phyloP scores from a whole-genome alignment of 1,284 basidiomycete genomes.

The Ceratobasidium sp. region DNA sequence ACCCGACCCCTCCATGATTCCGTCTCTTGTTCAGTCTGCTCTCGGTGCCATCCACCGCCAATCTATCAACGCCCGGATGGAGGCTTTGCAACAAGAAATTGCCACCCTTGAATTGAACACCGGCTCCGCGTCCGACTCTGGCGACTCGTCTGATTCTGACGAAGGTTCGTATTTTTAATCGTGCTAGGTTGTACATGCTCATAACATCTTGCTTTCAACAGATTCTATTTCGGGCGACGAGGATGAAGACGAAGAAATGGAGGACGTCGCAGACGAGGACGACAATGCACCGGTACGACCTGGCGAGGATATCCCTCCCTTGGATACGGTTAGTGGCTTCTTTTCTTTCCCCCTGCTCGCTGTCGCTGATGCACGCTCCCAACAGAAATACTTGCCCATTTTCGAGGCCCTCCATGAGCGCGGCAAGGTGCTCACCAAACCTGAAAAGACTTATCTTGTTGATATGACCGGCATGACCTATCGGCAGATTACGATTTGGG shows the following conservation, averaged over 20 bases:
- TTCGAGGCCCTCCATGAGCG: constrained; percentile 38
- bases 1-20: not conserved
- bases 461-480: constrained; percentile 47
- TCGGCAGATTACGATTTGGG: constrained; percentile 48
- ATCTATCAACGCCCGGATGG: not conserved
- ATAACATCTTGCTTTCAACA: not conserved
- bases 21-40: not conserved
- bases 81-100: constrained; percentile 9
- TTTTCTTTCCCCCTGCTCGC: not conserved
- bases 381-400: constrained; percentile 43
- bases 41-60: constrained; percentile 23
- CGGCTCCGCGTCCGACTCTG: constrained; percentile 23
- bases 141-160: constrained; percentile 16
- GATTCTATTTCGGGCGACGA: constrained; percentile 23
- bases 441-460: constrained; percentile 47
- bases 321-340: constrained; percentile 26
- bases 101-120: constrained; percentile 6
- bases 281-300: constrained; percentile 32
- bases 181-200: not conserved
- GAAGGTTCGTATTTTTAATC: constrained; percentile 11
- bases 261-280: constrained; percentile 25
- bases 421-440: constrained; percentile 41
- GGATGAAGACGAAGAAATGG: constrained; percentile 24
- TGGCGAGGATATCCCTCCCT: constrained; percentile 31
- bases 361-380: not conserved